These are phyloP conservation scores for Triticum dicoccoides DNA, from an alignment of 176 grass and related monocot species.

Conservation along the genomic window DNA sequence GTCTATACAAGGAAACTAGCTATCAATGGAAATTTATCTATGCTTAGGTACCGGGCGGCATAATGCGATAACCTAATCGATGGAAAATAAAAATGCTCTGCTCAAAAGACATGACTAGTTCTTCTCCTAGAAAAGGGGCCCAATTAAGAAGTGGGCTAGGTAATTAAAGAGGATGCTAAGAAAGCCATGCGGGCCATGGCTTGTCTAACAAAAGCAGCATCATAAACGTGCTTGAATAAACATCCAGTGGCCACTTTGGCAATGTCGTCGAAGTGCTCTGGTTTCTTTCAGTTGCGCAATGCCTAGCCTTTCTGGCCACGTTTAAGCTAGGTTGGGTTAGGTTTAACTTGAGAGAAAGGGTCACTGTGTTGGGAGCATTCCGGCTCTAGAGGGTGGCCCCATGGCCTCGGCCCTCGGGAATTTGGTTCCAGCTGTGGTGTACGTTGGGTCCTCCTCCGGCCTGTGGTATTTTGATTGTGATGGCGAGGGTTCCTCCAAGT, in stretches of 20 bases:
- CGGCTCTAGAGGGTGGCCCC: background rate
- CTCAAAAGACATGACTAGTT: background rate
- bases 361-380: background rate
- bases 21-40: background rate
- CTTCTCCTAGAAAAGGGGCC: conserved; percentile 16
- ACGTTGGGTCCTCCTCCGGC: background rate
- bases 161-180: conserved; percentile 6
- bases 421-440: background rate
- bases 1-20: background rate
- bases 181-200: conserved; percentile 19
- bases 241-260: conserved; percentile 42
- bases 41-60: background rate
- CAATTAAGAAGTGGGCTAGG: background rate
- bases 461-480: conserved; percentile 14
- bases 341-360: background rate
- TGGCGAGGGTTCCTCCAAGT: background rate
- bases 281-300: conserved; percentile 6
- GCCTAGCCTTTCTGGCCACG: background rate
- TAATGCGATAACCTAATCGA: background rate
- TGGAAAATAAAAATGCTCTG: background rate
- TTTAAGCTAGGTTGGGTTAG: conserved; percentile 28
- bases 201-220: conserved; percentile 15
- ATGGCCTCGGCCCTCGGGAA: background rate
- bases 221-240: conserved; percentile 44
- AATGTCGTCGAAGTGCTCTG: background rate